phyloP scores from a whole-genome alignment of 208 protist genomes.

The Tetramitus jugosus region DNA sequence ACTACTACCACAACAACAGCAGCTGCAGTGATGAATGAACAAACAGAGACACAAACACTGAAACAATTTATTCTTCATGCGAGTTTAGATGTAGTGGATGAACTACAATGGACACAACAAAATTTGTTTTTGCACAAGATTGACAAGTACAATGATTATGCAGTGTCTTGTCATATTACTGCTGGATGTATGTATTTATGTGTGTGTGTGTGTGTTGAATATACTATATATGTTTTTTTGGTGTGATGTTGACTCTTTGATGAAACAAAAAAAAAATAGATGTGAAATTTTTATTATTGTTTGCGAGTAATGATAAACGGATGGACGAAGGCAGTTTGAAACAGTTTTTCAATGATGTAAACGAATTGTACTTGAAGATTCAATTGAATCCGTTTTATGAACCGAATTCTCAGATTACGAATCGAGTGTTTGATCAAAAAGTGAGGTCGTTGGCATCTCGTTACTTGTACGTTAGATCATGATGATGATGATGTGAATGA shows the following conservation, averaged over 20 bases:
- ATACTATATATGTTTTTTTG: background rate
- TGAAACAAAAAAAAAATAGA: background rate
- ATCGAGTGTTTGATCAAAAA: no score
- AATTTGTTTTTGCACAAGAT: constrained; percentile 24
- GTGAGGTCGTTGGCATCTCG: no score
- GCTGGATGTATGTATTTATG: constrained; percentile 11
- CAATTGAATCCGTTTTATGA: constrained; percentile 35
- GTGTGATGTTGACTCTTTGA: no score
- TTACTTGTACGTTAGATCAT: no score
- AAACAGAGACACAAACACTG: no score
- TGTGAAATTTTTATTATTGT: constrained; percentile 21
- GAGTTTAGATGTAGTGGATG: constrained; percentile 23
- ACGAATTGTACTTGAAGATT: constrained; percentile 29
- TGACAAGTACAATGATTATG: constrained; percentile 30
- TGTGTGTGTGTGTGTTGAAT: no score
- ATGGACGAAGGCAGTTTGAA: constrained; percentile 23
- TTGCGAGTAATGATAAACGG: constrained; percentile 4
- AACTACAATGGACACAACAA: constrained; percentile 26
- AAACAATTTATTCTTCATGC: constrained; percentile 33
- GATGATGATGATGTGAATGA: no score
- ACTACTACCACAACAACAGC: constrained; percentile 17
- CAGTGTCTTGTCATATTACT: constrained; percentile 23
- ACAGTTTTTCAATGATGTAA: constrained; percentile 29
- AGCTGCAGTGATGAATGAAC: no score
- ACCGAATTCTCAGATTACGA: no score